Evolutionary conservation across 1,284 basidiomycete genomes (phyloP), one percentile per base, ranked within the genome.

Genomic region (Neonothopanus nambi): DNA sequence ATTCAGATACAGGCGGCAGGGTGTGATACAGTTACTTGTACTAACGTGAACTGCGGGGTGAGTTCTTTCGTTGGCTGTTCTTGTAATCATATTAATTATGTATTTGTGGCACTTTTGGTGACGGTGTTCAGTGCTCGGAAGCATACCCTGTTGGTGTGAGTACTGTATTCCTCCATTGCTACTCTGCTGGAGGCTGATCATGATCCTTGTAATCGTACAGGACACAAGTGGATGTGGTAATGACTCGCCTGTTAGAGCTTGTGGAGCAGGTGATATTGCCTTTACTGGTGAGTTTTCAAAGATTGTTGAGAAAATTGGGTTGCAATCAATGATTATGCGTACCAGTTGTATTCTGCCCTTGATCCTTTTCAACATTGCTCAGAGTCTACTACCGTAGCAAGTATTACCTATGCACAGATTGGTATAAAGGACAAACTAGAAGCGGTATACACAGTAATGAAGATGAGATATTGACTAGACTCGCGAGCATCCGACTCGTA

Each of bases 11-110:
- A 58, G 36, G 71, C 71, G 1, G 65, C 61, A 26, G 71, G 70
- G 3, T 72, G 73, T 56, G 65, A 70, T 20, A 72, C 69, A 13
- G 72, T 71, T 5, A 70, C 67, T 18, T 75, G 73, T 57, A 72
- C 66, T 17, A 67, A 66, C 49, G 66, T 67, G 20, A 64, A 67
- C 37, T 75, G 73, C 59, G 66, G 65, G 26, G 62, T 60, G 17
- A 28, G 28, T 37, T 42, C 13, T 15, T 5, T 48, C 2, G n/a
- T 15, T 28, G 38, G 3, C 26, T 8, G 15, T 2, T 9, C 3
- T 37, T 21, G 35, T 9, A 7, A 12, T 35, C 3, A 5, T 48
- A 28, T 8, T 49, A 5, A 1, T 36, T 28, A 3, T 8, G 24
- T 48, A 15, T 2, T 15, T 41, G 1, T 37, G 11, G 6, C 20